Evolutionary conservation across 208 protist genomes (phyloP).

Genomic region (Phytomonas francai): DNA sequence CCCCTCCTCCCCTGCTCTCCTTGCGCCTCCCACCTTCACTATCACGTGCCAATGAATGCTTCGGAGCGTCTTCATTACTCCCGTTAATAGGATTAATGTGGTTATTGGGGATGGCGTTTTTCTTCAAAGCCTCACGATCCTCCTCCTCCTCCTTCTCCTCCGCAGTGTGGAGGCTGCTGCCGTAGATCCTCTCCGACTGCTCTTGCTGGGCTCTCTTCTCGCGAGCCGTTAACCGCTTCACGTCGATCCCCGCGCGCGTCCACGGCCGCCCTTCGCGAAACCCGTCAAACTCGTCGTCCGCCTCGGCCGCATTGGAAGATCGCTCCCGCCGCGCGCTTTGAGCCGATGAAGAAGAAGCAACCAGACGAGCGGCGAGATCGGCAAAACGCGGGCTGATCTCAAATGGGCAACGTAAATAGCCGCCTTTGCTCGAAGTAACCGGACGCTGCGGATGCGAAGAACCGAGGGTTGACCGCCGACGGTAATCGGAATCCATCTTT

Average conservation of each 20-base stretch:
- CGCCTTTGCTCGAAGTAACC: slow-evolving; percentile 45
- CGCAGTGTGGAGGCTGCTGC: slow-evolving; percentile 13
- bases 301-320: neutral
- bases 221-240: slow-evolving; percentile 26
- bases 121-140: too few relatives aligned
- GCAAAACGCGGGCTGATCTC: slow-evolving; percentile 37
- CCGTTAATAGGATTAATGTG: too few relatives aligned
- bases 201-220: slow-evolving; percentile 54
- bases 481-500: too few relatives aligned
- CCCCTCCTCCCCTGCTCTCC: neutral
- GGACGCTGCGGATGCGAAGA: slow-evolving; percentile 22
- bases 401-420: slow-evolving; percentile 71
- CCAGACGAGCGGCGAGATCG: slow-evolving; percentile 34
- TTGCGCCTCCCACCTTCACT: neutral
- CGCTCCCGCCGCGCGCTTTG: neutral
- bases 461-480: too few relatives aligned
- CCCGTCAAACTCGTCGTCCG: slow-evolving; percentile 16
- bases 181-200: slow-evolving; percentile 58
- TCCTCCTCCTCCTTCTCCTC: slow-evolving; percentile 10
- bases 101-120: too few relatives aligned
- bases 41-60: neutral
- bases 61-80: too few relatives aligned
- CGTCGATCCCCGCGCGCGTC: slow-evolving; percentile 62
- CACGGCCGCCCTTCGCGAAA: slow-evolving; percentile 34
- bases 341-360: slow-evolving; percentile 8